Evolutionary conservation across 345 rosid species (phyloP), one percentile per base, ranked within the genome.

Genomic region (Hibiscus mutabilis): DNA sequence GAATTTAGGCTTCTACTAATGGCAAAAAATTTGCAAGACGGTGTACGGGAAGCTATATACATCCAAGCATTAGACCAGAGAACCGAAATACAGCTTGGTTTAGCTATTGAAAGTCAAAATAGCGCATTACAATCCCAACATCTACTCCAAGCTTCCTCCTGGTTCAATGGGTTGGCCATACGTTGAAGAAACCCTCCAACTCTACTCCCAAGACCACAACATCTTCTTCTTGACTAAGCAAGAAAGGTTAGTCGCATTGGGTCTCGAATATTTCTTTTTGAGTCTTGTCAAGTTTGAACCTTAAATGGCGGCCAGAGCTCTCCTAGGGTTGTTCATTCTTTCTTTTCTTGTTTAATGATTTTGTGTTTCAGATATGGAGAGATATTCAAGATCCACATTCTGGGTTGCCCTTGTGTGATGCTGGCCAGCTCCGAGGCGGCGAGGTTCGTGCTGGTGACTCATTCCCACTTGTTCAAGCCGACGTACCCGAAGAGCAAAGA

Each of bases 121-220:
- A n/a, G n/a, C n/a, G n/a, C n/a, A n/a, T n/a, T n/a, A n/a, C n/a
- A n/a, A n/a, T n/a, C n/a, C n/a, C n/a, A n/a, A n/a, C n/a, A n/a
- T n/a, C n/a, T n/a, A n/a, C n/a, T n/a, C n/a, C n/a, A n/a, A 84
- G 76, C 93, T 91, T 62, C 93, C 98, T 57, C 96, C 98, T 2
- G 98, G 98, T 68, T 87, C 97, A 64, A 80, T 87, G 91, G 97
- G 97, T 16, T 89, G 86, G 92, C 98, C 98, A 51, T 89, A 77
- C 73, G 56, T 93, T 18, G 97, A 96, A 25, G 92, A 93, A 73
- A 93, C 98, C 53, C 82, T 84, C 66, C 93, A 85, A 73, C 90
- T 93, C 68, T 93, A 89, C 73, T 86, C 98, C 55, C 85, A 88
- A 66, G 80, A 93, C 77, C 98, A 97, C 0, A 87, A 84, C 68